phyloP scores from a whole-genome alignment of 2,329 filamentous ascomycete species.

The Huntiella abstrusa region DNA sequence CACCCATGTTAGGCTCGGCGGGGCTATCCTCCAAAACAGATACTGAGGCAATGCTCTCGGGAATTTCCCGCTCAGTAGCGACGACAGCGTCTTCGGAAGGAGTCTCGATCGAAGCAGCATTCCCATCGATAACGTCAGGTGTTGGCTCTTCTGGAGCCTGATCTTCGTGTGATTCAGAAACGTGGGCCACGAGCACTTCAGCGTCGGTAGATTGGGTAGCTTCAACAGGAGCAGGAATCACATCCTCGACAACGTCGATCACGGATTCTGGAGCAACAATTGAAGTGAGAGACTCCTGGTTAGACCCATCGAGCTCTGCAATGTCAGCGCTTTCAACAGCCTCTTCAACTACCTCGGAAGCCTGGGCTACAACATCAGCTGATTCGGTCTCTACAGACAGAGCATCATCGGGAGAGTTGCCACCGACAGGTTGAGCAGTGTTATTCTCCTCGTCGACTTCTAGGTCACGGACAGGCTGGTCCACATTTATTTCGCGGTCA shows the following conservation, averaged over 20 bases:
- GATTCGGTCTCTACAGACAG: neutral
- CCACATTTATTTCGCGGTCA: too few species aligned
- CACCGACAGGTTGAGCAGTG: neutral
- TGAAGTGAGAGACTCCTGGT: too few species aligned
- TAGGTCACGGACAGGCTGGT: too few species aligned
- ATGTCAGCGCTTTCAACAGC: neutral
- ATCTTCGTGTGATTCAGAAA: too few species aligned
- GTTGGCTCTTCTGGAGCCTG: neutral
- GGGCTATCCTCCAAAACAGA: neutral
- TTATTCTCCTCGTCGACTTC: neutral
- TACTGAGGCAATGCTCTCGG: neutral
- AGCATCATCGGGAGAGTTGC: neutral
- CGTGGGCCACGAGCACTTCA: too few species aligned
- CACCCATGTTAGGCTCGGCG: neutral
- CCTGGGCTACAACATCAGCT: neutral
- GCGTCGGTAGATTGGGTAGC: too few species aligned
- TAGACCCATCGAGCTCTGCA: too few species aligned
- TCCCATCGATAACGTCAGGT: neutral
- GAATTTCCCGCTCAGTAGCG: neutral
- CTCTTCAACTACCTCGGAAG: neutral
- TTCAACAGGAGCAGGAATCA: too few species aligned
- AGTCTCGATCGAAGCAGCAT: neutral
- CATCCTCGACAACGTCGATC: too few species aligned
- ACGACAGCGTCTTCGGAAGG: neutral
- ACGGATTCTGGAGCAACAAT: too few species aligned